Percentiles rank a stretch among this genome's conserved stretches.
These are phyloP conservation scores for Ophiostoma pallidulum DNA, from an alignment of 2,329 filamentous ascomycete species.

Conservation along the genomic window DNA sequence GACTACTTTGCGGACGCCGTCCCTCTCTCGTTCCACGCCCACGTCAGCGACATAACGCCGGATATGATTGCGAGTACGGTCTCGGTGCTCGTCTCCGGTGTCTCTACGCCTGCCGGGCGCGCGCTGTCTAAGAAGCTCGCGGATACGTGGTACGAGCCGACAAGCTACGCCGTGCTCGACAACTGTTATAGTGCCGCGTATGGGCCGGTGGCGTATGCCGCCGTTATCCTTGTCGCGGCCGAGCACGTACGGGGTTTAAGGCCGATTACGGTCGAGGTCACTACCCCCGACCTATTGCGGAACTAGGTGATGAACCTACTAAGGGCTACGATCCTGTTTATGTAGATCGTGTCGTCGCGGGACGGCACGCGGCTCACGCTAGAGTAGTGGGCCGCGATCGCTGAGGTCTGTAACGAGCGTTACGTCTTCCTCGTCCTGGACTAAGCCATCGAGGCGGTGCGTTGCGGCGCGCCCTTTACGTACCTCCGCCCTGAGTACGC, in stretches of 20 bases:
- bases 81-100: too few relatives aligned
- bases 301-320: too few relatives aligned
- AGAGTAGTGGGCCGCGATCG: background rate
- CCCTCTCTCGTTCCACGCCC: background rate
- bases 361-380: background rate
- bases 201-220: too few relatives aligned
- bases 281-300: background rate
- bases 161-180: too few relatives aligned
- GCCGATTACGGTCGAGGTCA: too few relatives aligned
- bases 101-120: too few relatives aligned
- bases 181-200: too few relatives aligned
- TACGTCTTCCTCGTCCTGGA: background rate
- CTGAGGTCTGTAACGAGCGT: background rate
- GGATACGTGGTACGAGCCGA: too few relatives aligned
- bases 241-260: background rate
- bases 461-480: background rate
- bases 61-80: background rate
- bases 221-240: too few relatives aligned
- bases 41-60: background rate
- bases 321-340: background rate
- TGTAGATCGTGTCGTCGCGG: background rate
- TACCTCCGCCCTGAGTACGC: background rate
- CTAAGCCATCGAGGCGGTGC: background rate
- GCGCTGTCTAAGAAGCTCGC: too few relatives aligned
- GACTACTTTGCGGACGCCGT: background rate